Conservation (phyloP, 192 early-diverging fungal species). For the Podila horticola region DNA sequence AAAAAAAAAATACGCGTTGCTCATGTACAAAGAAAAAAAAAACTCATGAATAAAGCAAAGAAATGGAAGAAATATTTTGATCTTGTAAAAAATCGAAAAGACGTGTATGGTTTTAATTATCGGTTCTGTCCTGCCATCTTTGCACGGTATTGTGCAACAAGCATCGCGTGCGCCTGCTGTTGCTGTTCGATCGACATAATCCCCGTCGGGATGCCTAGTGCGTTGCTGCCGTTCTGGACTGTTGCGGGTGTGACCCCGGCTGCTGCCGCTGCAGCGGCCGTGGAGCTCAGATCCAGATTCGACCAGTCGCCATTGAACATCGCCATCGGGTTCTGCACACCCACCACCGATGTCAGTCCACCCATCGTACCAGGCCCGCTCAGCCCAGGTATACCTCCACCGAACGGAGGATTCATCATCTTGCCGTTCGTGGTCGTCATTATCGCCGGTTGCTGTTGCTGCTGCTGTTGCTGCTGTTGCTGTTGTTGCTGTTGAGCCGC, state of each 20-base stretch:
- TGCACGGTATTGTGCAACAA: constrained; percentile 44
- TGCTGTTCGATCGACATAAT: constrained; percentile 52
- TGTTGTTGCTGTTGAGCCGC: constrained; percentile 5
- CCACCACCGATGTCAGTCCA: constrained; percentile 24
- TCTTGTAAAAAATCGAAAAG: too few species aligned
- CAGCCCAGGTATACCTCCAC: constrained; percentile 2
- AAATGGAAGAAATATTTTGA: background rate
- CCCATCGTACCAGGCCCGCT: constrained; percentile 13
- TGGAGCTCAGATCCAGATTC: constrained; percentile 42
- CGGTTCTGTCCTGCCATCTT: constrained; percentile 49
- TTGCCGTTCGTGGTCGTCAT: constrained; percentile 53
- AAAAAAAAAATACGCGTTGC: background rate
- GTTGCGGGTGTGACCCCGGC: constrained; percentile 37
- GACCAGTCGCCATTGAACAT: constrained; percentile 53
- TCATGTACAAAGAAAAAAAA: background rate
- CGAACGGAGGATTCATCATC: constrained; percentile 46
- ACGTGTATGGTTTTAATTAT: constrained; percentile 1
- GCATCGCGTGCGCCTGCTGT: constrained; percentile 44
- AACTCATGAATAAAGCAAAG: background rate
- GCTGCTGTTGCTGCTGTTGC: constrained; percentile 21
- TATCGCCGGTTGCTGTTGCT: constrained; percentile 21
- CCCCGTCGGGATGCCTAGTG: constrained; percentile 43
- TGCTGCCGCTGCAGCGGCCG: constrained; percentile 42
- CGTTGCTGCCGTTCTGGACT: constrained; percentile 14
- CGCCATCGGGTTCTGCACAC: constrained; percentile 51